Percentiles rank a stretch among this genome's conserved stretches.
These are phyloP conservation scores for Zangia roseola DNA, from an alignment of 768 basidiomycete species.

Conservation along the genomic window DNA sequence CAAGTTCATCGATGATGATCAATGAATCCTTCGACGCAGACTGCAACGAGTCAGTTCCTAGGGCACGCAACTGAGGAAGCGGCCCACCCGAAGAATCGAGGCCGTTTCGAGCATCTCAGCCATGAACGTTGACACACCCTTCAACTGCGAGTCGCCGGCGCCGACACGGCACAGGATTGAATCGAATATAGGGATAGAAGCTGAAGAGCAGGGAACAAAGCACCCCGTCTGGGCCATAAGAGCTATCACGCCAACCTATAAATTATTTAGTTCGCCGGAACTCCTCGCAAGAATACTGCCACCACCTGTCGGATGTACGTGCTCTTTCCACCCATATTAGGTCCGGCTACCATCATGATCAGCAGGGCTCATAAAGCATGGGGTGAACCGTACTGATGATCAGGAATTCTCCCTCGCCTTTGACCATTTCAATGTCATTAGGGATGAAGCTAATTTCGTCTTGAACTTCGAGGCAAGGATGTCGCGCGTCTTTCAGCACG, in stretches of 20 bases:
- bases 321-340: constrained; percentile 99
- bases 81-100: constrained; percentile 78
- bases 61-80: neutral
- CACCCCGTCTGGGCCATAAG: constrained; percentile 95
- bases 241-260: constrained; percentile 87
- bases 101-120: constrained; percentile 99
- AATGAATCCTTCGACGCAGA: constrained; percentile 90
- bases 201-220: constrained; percentile 90
- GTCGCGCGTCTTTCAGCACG: constrained; percentile 80
- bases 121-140: constrained; percentile 99
- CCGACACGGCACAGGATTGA: constrained; percentile 95
- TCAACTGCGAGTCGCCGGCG: constrained; percentile 95
- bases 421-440: constrained; percentile 94
- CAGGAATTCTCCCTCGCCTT: constrained; percentile 91
- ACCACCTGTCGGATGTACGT: constrained; percentile 92
- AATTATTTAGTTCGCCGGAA: neutral
- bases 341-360: constrained; percentile 61
- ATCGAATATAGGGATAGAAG: constrained; percentile 89
- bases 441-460: constrained; percentile 94
- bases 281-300: neutral
- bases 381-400: constrained; percentile 71
- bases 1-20: constrained; percentile 97
- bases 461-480: constrained; percentile 96
- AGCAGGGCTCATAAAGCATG: neutral
- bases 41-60: constrained; percentile 37